Conservation (phyloP, 2,329 filamentous ascomycete species). For the Samsoniella hepiali region DNA sequence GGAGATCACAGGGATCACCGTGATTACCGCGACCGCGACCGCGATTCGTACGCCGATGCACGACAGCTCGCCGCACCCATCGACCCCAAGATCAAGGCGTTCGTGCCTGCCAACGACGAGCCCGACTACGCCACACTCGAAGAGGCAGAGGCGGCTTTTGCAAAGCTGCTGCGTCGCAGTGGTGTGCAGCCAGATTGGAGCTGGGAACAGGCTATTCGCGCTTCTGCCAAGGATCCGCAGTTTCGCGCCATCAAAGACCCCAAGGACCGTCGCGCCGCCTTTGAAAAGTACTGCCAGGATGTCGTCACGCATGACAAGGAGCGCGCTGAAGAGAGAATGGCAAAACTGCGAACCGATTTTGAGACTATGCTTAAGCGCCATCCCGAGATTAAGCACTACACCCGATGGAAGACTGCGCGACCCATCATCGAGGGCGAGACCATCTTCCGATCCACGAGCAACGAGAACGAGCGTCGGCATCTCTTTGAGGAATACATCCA, state of each 20-base stretch:
- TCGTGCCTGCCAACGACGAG: conserved; percentile 63
- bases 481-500: conserved; percentile 92
- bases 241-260: conserved; percentile 92
- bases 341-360: conserved; percentile 91
- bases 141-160: conserved; percentile 89
- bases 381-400: conserved; percentile 95
- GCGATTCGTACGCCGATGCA: conserved; percentile 47
- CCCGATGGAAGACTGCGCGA: conserved; percentile 92
- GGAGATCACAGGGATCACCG: conserved; percentile 30
- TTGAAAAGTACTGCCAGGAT: conserved; percentile 92
- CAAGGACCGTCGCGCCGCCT: conserved; percentile 82
- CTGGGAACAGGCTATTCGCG: conserved; percentile 86
- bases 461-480: conserved; percentile 82
- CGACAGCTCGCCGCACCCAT: conserved; percentile 57
- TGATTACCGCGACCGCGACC: conserved; percentile 30
- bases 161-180: conserved; percentile 80
- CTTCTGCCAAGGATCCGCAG: conserved; percentile 84
- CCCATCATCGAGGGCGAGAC: conserved; percentile 94
- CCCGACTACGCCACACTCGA: conserved; percentile 77
- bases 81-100: conserved; percentile 54
- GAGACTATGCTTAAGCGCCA: conserved; percentile 94
- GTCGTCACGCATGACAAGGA: conserved; percentile 90
- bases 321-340: conserved; percentile 85
- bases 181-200: conserved; percentile 88
- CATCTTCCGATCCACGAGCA: conserved; percentile 85